Base-by-base conservation (phyloP, 148 eudicot genomes). In the Nepenthes mirabilis region DNA sequence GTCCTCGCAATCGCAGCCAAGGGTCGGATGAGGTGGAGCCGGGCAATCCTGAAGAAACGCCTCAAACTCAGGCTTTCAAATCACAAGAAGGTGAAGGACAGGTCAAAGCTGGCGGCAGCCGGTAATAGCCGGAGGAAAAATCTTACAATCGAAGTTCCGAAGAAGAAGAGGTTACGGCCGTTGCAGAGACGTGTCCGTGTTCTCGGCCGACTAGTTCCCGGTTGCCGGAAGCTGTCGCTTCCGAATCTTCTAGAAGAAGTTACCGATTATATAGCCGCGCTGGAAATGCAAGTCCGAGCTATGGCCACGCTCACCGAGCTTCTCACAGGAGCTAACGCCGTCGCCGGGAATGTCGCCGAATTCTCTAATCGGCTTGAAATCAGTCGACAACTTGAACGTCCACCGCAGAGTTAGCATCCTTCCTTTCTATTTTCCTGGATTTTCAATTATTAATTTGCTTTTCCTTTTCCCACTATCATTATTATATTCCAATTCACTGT, bases 211-310 rank as follows among this genome's bases (percentile, higher is more conserved):
- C 52, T 81, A 33, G 80, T 81, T 33, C 85, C 85, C 59, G 84
- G 84, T 53, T 80, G 84, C 79, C 76, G 72, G 72, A 77, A 71
- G 56, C 50, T 70, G 0, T 36, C 79, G 59, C 66, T 81, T 11
- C 79, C 85, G 64, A 75, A 64, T 52, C 79, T 81, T 64, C 79
- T 81, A 47, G 85, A 77, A 63, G 85, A 81, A 67, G 57, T 74
- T 0, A 67, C 65, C 8, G 85, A 81, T 63, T 81, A 81, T 36
- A 75, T 77, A 9, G 77, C 79, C 2, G 85, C 85, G 56, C 60
- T 81, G 54, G 68, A 81, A 65, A 81, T 81, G 85, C 85, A 81
- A 61, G 75, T 81, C 52, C 65, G 75, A 61, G 71, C 85, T 55
- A 74, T 81, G 82, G 62, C 77, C 14, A 70, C 73, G 2, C 65